A percentile compares a stretch with the other conserved stretches of the same genome.
Evolutionary conservation across 208 protist species (phyloP).

Genomic region (Acanthamoeba castellanii): DNA sequence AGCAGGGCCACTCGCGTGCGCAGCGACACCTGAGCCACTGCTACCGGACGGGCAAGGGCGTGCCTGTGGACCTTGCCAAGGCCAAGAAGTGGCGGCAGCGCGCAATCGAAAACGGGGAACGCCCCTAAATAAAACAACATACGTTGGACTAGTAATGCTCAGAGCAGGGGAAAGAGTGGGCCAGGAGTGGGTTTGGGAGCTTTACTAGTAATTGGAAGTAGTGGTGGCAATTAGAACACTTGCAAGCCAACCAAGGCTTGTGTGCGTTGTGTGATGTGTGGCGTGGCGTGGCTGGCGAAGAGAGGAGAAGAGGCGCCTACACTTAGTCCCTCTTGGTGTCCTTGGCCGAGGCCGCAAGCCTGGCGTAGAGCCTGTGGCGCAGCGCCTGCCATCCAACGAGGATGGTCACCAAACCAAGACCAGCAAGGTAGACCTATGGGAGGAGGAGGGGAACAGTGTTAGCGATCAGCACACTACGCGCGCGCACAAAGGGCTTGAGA

Average conservation of each 20-base stretch:
- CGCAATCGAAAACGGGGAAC: conserved; percentile 27
- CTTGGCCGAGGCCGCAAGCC: not conserved
- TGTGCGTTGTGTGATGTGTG: too few relatives aligned
- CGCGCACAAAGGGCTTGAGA: too few relatives aligned
- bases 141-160: too few relatives aligned
- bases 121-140: not conserved
- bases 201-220: too few relatives aligned
- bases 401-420: not conserved
- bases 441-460: not conserved
- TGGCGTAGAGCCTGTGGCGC: not conserved
- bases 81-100: conserved; percentile 23
- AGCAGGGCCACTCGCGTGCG: conserved; percentile 20
- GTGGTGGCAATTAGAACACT: too few relatives aligned
- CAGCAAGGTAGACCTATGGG: not conserved
- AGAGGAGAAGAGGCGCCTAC: too few relatives aligned
- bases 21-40: not conserved
- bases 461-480: not conserved
- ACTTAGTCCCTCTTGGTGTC: not conserved
- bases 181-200: too few relatives aligned
- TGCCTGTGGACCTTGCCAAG: conserved; percentile 20
- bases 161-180: too few relatives aligned
- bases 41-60: conserved; percentile 30
- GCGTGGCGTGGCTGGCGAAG: too few relatives aligned
- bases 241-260: too few relatives aligned
- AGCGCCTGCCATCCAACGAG: conserved; percentile 18